Base-by-base conservation (phyloP, 2,329 filamentous ascomycete genomes). In the Ilyonectria destructans region DNA sequence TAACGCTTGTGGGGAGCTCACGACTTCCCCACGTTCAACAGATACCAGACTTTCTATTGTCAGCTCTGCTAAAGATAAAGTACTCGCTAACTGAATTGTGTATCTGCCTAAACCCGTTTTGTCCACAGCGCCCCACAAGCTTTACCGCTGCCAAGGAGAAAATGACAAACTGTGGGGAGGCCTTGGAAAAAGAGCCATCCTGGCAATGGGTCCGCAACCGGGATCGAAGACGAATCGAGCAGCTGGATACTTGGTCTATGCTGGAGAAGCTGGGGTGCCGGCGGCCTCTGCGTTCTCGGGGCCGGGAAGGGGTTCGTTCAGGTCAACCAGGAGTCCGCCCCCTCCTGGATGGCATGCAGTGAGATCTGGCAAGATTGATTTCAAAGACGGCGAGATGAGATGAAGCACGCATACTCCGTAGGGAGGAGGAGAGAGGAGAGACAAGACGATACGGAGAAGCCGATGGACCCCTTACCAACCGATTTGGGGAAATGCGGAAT, bases 111-210 rank as follows among this genome's bases (percentile, higher is more conserved):
- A n/a, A n/a, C n/a, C n/a, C n/a, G n/a, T n/a, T n/a, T n/a, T n/a
- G n/a, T n/a, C n/a, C n/a, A n/a, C n/a, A n/a, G n/a, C n/a, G n/a
- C n/a, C n/a, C n/a, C n/a, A n/a, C n/a, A n/a, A n/a, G n/a, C n/a
- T n/a, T n/a, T n/a, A n/a, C n/a, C n/a, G n/a, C n/a, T n/a, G n/a
- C n/a, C n/a, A n/a, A n/a, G n/a, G n/a, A n/a, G n/a, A n/a, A n/a
- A 69, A 68, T 63, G 68, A 69, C 70, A 74, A 73, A 74, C 65
- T 74, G 70, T 73, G 73, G 73, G 70, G 65, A 65, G 58, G 49
- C 35, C 40, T 57, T 57, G 45, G 43, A 19, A 63, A 67, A 58
- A 54, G 54, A 56, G 65, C 65, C 58, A 67, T 58, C 51, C 37
- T 57, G 48, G 35, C 49, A 12, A 62, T 62, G 68, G 64, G 66